phyloP scores from a whole-genome alignment of 176 grass and related monocot genomes.

The Bothriochloa decipiens region DNA sequence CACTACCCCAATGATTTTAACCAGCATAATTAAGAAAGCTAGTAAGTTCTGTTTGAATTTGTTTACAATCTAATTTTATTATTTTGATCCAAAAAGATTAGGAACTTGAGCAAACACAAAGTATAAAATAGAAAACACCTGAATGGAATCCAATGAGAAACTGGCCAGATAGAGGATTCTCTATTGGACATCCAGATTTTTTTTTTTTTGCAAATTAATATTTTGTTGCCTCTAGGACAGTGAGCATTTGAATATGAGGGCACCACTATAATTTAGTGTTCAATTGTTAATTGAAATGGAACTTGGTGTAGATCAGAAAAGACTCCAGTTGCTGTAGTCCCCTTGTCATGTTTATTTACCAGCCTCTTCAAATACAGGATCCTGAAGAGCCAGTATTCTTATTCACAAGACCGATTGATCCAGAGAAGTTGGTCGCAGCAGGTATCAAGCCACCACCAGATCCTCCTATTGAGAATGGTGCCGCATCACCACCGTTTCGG shows the following conservation, averaged over 20 bases:
- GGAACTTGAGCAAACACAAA: not conserved
- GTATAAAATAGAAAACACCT: not conserved
- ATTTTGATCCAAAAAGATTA: not conserved
- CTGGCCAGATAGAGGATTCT: not conserved
- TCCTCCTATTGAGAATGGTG: constrained; percentile 67
- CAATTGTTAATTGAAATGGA: not conserved
- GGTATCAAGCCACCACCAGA: constrained; percentile 65
- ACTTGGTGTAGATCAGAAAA: not conserved
- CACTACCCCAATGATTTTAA: constrained; percentile 19
- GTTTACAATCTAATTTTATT: constrained; percentile 17
- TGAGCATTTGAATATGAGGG: not conserved
- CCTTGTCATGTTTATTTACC: constrained; percentile 33
- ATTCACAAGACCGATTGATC: constrained; percentile 78
- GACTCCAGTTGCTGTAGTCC: not conserved
- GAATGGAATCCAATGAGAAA: constrained; percentile 13
- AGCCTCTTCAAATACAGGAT: constrained; percentile 58
- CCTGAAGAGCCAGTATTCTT: constrained; percentile 83
- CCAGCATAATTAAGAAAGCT: not conserved
- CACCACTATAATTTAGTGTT: constrained; percentile 22
- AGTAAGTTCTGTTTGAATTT: constrained; percentile 12
- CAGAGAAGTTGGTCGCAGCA: constrained; percentile 63
- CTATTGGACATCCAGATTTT: not conserved
- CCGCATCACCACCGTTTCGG: constrained; percentile 45
- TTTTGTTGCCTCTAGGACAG: constrained; percentile 32
- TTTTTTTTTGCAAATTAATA: not conserved